Evolutionary conservation across 345 rosid genomes (phyloP).

Genomic region (Boechera stricta): DNA sequence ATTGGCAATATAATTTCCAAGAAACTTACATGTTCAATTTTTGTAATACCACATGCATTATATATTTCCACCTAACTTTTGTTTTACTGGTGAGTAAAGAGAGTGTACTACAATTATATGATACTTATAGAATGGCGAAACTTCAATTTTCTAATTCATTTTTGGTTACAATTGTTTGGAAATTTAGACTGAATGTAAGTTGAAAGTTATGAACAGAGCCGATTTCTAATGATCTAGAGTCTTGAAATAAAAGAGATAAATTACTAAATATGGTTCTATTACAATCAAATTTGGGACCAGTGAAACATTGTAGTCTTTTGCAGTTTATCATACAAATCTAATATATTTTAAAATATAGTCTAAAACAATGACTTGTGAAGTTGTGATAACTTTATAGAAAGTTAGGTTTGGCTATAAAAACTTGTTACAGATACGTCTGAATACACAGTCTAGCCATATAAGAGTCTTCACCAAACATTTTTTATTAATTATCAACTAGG

Average conservation of each 20-base stretch:
- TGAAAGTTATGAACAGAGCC: neutral
- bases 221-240: neutral
- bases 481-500: neutral
- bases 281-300: neutral
- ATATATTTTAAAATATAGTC: neutral
- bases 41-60: neutral
- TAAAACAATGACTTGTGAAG: neutral
- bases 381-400: slow-evolving; percentile 13
- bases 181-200: no score
- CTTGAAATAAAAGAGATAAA: neutral
- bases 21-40: slow-evolving; percentile 6
- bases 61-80: neutral
- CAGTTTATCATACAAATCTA: neutral
- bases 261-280: neutral
- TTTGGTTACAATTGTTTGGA: no score
- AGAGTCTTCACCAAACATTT: neutral
- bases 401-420: neutral
- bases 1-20: slow-evolving; percentile 5
- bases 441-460: neutral
- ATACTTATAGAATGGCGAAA: no score
- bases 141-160: no score
- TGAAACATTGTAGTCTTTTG: neutral
- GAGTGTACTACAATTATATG: no score
- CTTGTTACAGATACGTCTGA: neutral
- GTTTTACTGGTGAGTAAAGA: neutral